Base-by-base conservation (phyloP, 169 alveolate species). In the Neospora caninum region DNA sequence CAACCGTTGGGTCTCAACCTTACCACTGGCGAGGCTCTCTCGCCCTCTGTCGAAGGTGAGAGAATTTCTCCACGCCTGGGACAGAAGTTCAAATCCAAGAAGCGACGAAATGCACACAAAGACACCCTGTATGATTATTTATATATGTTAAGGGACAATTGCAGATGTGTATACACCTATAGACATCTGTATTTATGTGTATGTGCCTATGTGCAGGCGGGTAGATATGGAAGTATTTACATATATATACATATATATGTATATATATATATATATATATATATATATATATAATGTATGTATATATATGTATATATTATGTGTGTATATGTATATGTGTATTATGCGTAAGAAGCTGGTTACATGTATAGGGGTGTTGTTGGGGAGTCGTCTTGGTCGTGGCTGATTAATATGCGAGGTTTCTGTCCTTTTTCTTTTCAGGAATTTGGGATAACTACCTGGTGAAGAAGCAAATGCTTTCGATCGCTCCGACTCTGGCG, bases 401-500 rank as follows among this genome's bases (percentile, higher is more conserved):
- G 4, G 22, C 13, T 49, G 58, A 49, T 49, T 49, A 49, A 49
- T 4, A 49, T 4, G 4, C 13, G 58, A 49, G 58, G 4, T 49
- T 4, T 4, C 4, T 4, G 58, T 49, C 22, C 73, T 92, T 36
- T 53, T 93, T 38, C 20, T 39, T 80, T 45, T 25, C 95, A 96
- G 98, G 98, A 22, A 98, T 99, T 70, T 98, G 97, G 97, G 99
- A 99, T 97, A 98, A 98, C 98, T 98, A 98, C 95, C 97, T 98
- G 87, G 99, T 99, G 41, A 99, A 99, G 98, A 97, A 98, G 95
- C 99, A 98, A 93, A 97, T 98, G 95, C 93, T 99, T 49, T 98
- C 99, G 94, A 97, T 99, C 92, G 99, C 99, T 42, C 99, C 99
- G 54, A 98, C 94, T n/a, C 98, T 99, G 70, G 99, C 99, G 69